These are phyloP conservation scores for Suillus subluteus DNA, from an alignment of 768 basidiomycete species.

Conservation along the genomic window DNA sequence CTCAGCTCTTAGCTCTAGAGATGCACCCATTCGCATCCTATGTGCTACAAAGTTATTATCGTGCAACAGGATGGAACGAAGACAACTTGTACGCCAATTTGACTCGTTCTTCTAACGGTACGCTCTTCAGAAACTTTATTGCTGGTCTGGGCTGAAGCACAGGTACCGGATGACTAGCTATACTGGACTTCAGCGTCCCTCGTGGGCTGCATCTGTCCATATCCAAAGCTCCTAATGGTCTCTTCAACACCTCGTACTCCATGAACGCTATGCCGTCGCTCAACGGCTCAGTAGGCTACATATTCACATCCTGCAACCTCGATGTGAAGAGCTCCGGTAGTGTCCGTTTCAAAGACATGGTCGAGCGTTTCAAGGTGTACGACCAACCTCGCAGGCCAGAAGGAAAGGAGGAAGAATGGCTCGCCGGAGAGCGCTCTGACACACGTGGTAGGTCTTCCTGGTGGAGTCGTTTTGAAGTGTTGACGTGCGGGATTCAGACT, in stretches of 20 bases:
- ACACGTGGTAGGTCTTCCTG: conserved; percentile 59
- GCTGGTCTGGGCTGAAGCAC: conserved; percentile 11
- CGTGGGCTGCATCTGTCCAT: conserved; percentile 76
- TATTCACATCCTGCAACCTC: conserved; percentile 88
- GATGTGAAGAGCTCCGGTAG: conserved; percentile 69
- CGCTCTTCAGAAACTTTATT: conserved; percentile 20
- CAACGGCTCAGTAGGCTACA: conserved; percentile 91
- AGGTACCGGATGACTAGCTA: conserved; percentile 50
- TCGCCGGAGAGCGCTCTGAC: conserved; percentile 78
- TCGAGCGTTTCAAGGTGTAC: conserved; percentile 86
- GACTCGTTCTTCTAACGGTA: conserved; percentile 88
- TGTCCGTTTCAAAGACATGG: conserved; percentile 85
- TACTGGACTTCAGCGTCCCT: conserved; percentile 91
- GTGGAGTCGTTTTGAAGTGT: conserved; percentile 15
- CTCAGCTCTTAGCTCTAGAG: neutral
- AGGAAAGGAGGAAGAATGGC: conserved; percentile 78
- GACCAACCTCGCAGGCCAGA: conserved; percentile 82
- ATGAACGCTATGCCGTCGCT: conserved; percentile 93
- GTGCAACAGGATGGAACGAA: conserved; percentile 95
- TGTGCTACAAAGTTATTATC: conserved; percentile 88
- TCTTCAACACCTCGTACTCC: conserved; percentile 90
- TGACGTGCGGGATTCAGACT: conserved; percentile 59
- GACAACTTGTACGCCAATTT: conserved; percentile 92
- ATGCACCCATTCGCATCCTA: conserved; percentile 91
- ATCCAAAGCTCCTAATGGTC: conserved; percentile 85